These are phyloP conservation scores for Macaranga tanarius DNA, from an alignment of 441 rosid genomes.

Conservation along the genomic window DNA sequence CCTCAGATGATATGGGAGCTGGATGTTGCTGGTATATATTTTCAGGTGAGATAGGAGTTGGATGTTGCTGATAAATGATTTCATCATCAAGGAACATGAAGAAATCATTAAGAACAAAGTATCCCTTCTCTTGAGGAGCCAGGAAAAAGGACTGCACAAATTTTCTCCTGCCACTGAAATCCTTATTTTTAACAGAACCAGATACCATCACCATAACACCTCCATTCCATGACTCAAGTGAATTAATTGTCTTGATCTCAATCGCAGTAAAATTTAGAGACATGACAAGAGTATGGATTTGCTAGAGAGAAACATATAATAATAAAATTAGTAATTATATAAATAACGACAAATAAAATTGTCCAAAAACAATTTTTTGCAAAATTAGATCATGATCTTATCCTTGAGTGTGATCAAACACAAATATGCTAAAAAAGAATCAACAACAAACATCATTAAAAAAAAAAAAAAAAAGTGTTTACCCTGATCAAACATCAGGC, in stretches of 20 bases:
- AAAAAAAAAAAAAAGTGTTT: too few species aligned
- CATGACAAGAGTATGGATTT: conserved; percentile 68
- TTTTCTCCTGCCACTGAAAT: conserved; percentile 58
- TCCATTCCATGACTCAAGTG: conserved; percentile 81
- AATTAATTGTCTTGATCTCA: conserved; percentile 77
- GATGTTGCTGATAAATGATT: conserved; percentile 44
- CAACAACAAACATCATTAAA: too few species aligned
- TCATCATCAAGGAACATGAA: conserved; percentile 73
- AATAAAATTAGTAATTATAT: neutral
- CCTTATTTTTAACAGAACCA: conserved; percentile 70
- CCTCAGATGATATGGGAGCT: conserved; percentile 46
- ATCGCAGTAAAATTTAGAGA: conserved; percentile 54
- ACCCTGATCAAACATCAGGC: too few species aligned
- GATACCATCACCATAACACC: conserved; percentile 88
- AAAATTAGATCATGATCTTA: neutral
- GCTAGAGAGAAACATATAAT: conserved; percentile 41
- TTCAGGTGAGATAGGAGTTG: conserved; percentile 29
- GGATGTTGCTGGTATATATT: conserved; percentile 39
- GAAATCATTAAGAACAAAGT: conserved; percentile 84
- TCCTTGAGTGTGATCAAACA: too few species aligned
- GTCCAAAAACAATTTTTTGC: neutral
- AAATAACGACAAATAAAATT: neutral
- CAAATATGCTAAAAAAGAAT: too few species aligned
- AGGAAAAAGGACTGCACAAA: conserved; percentile 89
- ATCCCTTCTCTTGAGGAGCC: conserved; percentile 93